Conservation (phyloP, 2,329 filamentous ascomycete species). For the Colletotrichum sp. region DNA sequence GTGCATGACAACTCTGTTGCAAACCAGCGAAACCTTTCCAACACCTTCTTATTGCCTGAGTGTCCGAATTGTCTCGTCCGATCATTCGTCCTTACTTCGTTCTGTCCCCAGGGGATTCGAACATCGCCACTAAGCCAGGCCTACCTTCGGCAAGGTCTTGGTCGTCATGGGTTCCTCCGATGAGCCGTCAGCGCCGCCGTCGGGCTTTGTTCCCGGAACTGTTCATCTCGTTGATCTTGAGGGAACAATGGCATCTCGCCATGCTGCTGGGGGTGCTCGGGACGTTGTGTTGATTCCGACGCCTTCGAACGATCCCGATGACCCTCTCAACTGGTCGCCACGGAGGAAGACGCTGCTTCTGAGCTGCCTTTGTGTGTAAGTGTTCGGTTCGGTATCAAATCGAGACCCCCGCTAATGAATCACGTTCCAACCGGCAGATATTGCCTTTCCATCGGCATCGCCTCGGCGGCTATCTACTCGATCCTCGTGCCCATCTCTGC, state of each 20-base stretch:
- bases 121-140: rapidly evolving
- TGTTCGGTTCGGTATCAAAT: background rate
- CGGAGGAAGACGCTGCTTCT: slow-evolving; percentile 29
- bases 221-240: slow-evolving; percentile 45
- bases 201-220: slow-evolving; percentile 38
- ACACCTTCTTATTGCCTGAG: background rate
- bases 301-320: slow-evolving; percentile 54
- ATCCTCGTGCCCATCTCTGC: slow-evolving; percentile 40
- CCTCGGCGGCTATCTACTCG: slow-evolving; percentile 35
- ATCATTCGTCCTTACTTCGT: background rate
- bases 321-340: slow-evolving; percentile 56
- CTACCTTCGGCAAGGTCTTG: background rate
- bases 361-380: slow-evolving; percentile 34
- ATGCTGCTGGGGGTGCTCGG: slow-evolving; percentile 31
- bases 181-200: background rate
- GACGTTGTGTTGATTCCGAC: slow-evolving; percentile 57
- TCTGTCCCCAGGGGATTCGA: background rate
- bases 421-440: background rate
- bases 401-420: rapidly evolving
- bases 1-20: background rate
- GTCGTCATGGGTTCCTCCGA: background rate
- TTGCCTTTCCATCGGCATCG: slow-evolving; percentile 23
- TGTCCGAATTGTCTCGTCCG: background rate
- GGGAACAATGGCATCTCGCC: slow-evolving; percentile 34
- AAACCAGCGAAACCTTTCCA: background rate